phyloP scores from a whole-genome alignment of 148 eudicot genomes.

The Fagopyrum homotropicum region DNA sequence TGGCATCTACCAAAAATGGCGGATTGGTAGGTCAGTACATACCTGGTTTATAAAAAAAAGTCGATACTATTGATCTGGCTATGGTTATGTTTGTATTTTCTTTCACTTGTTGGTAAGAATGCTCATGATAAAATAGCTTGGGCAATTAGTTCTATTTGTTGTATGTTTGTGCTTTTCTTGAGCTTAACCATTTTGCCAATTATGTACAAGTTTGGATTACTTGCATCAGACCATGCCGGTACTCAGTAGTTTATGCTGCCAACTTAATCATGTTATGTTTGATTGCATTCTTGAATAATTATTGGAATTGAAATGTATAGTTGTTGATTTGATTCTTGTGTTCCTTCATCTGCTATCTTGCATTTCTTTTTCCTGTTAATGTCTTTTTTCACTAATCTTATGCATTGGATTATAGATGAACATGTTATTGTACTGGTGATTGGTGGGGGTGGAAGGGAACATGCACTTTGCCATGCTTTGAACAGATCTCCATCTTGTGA shows the following conservation, averaged over 20 bases:
- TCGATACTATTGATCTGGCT: no score
- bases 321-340: not conserved
- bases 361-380: not conserved
- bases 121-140: not conserved
- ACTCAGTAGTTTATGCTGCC: not conserved
- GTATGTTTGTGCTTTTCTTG: no score
- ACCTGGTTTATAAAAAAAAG: not conserved
- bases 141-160: not conserved
- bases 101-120: not conserved
- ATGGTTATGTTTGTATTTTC: not conserved
- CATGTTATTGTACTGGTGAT: slow-evolving; percentile 66
- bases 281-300: not conserved
- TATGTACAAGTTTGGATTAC: not conserved
- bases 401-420: slow-evolving; percentile 34
- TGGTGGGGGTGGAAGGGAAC: slow-evolving; percentile 98
- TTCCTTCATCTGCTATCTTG: not conserved
- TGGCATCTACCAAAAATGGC: not conserved
- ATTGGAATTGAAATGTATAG: not conserved
- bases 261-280: not conserved
- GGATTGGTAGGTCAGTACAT: slow-evolving; percentile 1
- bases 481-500: slow-evolving; percentile 65
- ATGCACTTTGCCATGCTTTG: slow-evolving; percentile 83
- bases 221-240: not conserved
- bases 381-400: not conserved
- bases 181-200: not conserved